Evolutionary conservation across 768 basidiomycete species (phyloP), one percentile per base, ranked within the genome.

Genomic region (Suillus spraguei): DNA sequence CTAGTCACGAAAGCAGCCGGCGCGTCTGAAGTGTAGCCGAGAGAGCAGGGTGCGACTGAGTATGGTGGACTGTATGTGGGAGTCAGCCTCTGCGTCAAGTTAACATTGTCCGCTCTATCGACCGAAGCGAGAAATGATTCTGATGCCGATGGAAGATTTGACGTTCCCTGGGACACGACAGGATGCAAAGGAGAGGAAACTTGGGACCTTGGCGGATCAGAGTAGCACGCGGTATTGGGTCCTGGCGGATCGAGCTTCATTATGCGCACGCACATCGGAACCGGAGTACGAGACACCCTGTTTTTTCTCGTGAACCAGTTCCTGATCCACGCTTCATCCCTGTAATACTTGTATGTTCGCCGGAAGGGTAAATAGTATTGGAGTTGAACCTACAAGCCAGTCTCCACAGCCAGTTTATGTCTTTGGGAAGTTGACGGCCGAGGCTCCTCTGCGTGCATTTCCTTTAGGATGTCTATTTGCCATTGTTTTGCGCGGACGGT

Each of bases 291-390:
- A 20, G 14, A 24, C 22, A 62, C 65, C 72, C 67, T 69, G 59
- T 74, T 72, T 52, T 71, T 72, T 10, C 75, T 72, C 4, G 39
- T 49, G 38, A 76, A 76, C 74, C 74, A 75, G 63, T 62, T 69
- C 58, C 33, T 75, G 62, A 75, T 58, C 74, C 74, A 75, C 53
- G 66, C 65, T 35, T 70, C 63, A 63, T 76, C 70, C 24, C 74
- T 75, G 58, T 39, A 35, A 36, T 36, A 52, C 50, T 52, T 52
- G 59, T 50, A 50, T 8, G 14, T 38, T 10, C 41, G 38, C 41
- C 24, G 39, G 11, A 24, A 44, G 17, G 20, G 33, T 35, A 68
- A 66, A 59, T 44, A 39, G 67, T 20, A 42, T 58, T 61, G 59
- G 24, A 42, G 20, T 59, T 52, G 10, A 64, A 75, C 75, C 66